A percentile compares a stretch with the other conserved stretches of the same genome.
Evolutionary conservation across 2,329 filamentous ascomycete genomes (phyloP).

Genomic region (Zasmidium angulare): DNA sequence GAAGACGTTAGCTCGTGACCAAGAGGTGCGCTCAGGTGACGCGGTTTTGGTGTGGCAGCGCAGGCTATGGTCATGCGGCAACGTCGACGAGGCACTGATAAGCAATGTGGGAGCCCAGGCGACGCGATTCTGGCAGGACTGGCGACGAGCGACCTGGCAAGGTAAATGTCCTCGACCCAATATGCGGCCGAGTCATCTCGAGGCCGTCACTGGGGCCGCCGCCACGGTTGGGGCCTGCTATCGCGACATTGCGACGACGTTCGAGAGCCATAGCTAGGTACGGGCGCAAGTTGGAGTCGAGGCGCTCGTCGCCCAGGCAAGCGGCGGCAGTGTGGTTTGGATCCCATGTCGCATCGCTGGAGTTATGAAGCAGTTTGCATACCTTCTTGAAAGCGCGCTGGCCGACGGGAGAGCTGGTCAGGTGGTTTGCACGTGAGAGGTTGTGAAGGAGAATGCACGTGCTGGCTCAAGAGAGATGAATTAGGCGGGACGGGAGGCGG

Average conservation of each 20-base stretch:
- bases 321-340: not conserved
- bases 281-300: not conserved
- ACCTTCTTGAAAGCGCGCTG: not conserved
- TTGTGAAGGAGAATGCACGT: no score
- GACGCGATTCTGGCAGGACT: not conserved
- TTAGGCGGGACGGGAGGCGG: no score
- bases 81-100: slow-evolving; percentile 1
- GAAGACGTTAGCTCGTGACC: slow-evolving; percentile 4
- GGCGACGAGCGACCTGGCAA: not conserved
- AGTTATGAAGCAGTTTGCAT: not conserved
- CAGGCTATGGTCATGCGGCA: slow-evolving; percentile 1
- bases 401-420: no score
- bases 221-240: not conserved
- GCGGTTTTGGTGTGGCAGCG: not conserved
- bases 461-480: no score
- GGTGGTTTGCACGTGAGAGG: no score
- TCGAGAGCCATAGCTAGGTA: not conserved
- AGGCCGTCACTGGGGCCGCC: not conserved
- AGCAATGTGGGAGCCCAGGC: not conserved
- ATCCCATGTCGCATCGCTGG: not conserved
- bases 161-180: not conserved
- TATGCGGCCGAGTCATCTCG: not conserved
- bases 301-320: not conserved
- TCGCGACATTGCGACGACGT: not conserved
- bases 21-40: not conserved